These are phyloP conservation scores for Recurvomyces mirabilis DNA, from an alignment of 495 filamentous ascomycete species.

Conservation along the genomic window DNA sequence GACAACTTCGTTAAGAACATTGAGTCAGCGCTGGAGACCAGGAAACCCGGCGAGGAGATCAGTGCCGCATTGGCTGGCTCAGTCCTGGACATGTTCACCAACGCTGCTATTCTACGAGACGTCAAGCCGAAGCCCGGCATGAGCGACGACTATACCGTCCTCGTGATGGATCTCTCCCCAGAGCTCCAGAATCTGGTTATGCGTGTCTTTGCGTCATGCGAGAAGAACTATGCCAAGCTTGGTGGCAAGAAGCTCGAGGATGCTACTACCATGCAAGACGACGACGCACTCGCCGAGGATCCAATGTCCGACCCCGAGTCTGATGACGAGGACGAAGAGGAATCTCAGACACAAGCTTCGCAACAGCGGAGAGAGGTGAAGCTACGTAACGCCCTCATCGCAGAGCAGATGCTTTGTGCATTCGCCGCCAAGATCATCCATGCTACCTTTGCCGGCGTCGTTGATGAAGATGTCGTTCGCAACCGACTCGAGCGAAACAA, in stretches of 20 bases:
- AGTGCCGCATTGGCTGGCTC: slow-evolving; percentile 62
- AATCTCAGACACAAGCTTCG: slow-evolving; percentile 11
- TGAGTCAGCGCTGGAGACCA: slow-evolving; percentile 51
- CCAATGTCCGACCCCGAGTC: slow-evolving; percentile 16
- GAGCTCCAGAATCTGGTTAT: slow-evolving; percentile 52
- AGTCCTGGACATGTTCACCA: slow-evolving; percentile 72
- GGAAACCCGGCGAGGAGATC: slow-evolving; percentile 59
- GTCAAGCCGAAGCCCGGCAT: slow-evolving; percentile 34
- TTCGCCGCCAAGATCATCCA: slow-evolving; percentile 73
- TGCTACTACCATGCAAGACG: slow-evolving; percentile 37
- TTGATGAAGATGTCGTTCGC: slow-evolving; percentile 53
- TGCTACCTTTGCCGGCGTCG: slow-evolving; percentile 56
- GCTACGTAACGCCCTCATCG: slow-evolving; percentile 45
- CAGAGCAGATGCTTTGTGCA: slow-evolving; percentile 76
- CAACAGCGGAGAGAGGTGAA: slow-evolving; percentile 14
- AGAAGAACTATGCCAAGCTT: slow-evolving; percentile 64
- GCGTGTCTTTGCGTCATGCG: slow-evolving; percentile 60
- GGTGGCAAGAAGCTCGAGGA: slow-evolving; percentile 59
- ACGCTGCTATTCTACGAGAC: slow-evolving; percentile 52
- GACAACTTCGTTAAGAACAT: slow-evolving; percentile 49
- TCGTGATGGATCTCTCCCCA: slow-evolving; percentile 52
- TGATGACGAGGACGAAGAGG: slow-evolving; percentile 37
- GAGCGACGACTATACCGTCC: slow-evolving; percentile 44
- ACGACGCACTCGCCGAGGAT: slow-evolving; percentile 9
- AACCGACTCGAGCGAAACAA: slow-evolving; percentile 41